Base-by-base conservation (phyloP, 2,329 filamentous ascomycete species). In the Berkeleyomyces rouxiae region DNA sequence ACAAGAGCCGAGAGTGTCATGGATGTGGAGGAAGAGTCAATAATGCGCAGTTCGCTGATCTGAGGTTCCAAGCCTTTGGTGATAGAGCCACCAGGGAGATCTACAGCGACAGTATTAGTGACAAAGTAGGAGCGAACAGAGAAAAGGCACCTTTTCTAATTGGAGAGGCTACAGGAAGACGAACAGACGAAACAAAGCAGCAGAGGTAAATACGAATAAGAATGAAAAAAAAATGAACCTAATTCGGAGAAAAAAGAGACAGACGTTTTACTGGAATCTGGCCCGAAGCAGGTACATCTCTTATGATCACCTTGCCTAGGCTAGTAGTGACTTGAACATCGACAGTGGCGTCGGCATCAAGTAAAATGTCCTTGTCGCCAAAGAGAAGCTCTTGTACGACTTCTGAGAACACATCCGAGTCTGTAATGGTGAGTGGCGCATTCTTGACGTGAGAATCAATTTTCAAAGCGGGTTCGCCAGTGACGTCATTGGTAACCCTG, bases 251-350 rank as follows among this genome's bases (percentile, higher is more conserved):
- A 76, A 80, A 77, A 74, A 78, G 79, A 74, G 78, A 89, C 91
- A 84, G 86, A 96, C 90, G 88, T 82, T 95, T 95, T 77, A 97
- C 83, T 74, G 88, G 88, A 70, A 99, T 85, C 70, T 85, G 82
- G 68, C 93, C 91, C 77, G 90, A 80, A 72, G 83, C 90, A 58
- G 92, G 92, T 69, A 99, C 86, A 67, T 86, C 84, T 72, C 88
- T 89, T 69, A 97, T 77, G 61, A 86, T 80, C 70, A 97, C 82
- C 68, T 85, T 78, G 58, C 93, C 93, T 66, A 99, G 78, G 36
- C 87, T 85, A 39, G 91, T 96, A 64, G 84, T 78, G 60, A 96
- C 82, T 69, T 88, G 83, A 67, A 91, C 87, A 72, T 95, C 89
- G 63, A 97, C 90, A 51, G 81, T 78, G 31, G 92, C 90, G 68